Evolutionary conservation across 129 eudicot genomes (phyloP), one percentile per base, ranked within the genome.

Genomic region (Flaveria linearis): DNA sequence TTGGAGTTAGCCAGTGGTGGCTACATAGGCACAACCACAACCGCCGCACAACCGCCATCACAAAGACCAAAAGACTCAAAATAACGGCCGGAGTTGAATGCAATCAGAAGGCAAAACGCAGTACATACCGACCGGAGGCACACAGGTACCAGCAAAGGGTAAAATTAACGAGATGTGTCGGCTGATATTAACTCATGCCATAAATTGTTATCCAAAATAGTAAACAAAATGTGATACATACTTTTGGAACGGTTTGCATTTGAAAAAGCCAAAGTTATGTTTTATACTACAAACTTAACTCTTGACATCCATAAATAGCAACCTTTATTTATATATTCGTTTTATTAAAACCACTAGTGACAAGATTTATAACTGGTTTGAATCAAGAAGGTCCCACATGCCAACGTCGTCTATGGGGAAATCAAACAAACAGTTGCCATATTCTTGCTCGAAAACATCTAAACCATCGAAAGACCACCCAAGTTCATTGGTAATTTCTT

Each of bases 381-480:
- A 62, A 66, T 68, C 53, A 14, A 80, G 13, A 30, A 30, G 36
- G 42, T 76, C 78, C 84, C 73, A 84, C 52, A 72, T 76, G 76
- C 1, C 18, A 4, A 28, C 3, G 5, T 50, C 57, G 9, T 82
- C 81, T 2, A 42, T 23, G 25, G 78, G 10, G 11, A 72, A 65
- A 55, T 72, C 74, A 39, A 41, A 63, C 61, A 79, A 53, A 23
- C 68, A 41, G 39, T 43, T 70, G 18, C 11, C 71, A 9, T 73
- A 76, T 30, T 66, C 53, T 33, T 43, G 68, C 53, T 64, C 68
- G 1, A 15, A 28, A 46, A 13, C 20, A 4, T 61, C 57, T 12
- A 18, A 49, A 68, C 68, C 73, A 63, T 33, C 69, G 13, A 79
- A 47, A 15, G 78, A 63, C 83, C 78, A 72, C 83, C 58, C 60